Evolutionary conservation across 2,329 filamentous ascomycete genomes (phyloP).

Genomic region (Hortaea werneckii): DNA sequence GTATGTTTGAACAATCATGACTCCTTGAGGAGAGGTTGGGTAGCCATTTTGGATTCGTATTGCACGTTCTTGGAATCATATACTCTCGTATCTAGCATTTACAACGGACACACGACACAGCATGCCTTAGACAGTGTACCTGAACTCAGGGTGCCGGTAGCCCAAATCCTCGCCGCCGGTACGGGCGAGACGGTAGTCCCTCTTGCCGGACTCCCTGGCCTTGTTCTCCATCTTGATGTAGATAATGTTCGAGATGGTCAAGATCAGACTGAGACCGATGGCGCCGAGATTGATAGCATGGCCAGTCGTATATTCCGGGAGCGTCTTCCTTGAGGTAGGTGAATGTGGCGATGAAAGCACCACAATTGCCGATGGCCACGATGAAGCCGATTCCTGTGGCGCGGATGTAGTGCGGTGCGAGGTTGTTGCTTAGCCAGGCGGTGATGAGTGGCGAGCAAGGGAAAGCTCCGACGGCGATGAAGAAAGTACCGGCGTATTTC

Average conservation of each 20-base stretch:
- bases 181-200: slow-evolving; percentile 27
- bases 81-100: too few species aligned
- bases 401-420: slow-evolving; percentile 34
- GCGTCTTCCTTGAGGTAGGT: slow-evolving; percentile 35
- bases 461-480: slow-evolving; percentile 25
- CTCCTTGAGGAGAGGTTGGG: too few species aligned
- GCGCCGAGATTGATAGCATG: slow-evolving; percentile 34
- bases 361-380: slow-evolving; percentile 33
- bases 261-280: slow-evolving; percentile 27
- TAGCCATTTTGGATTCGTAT: too few species aligned
- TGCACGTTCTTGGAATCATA: too few species aligned
- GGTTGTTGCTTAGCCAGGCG: slow-evolving; percentile 35
- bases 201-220: slow-evolving; percentile 29
- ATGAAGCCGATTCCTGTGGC: slow-evolving; percentile 34
- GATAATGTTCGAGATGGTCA: slow-evolving; percentile 24
- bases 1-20: neutral
- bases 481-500: slow-evolving; percentile 33
- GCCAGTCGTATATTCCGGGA: slow-evolving; percentile 28
- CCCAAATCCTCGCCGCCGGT: slow-evolving; percentile 26
- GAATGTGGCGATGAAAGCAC: slow-evolving; percentile 37
- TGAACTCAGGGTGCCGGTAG: slow-evolving; percentile 32
- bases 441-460: slow-evolving; percentile 24
- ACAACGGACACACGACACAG: too few species aligned
- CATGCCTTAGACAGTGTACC: slow-evolving; percentile 24
- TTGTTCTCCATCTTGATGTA: slow-evolving; percentile 35